A percentile compares a stretch with the other conserved stretches of the same genome.
These are phyloP conservation scores for Pythium pyrilobum DNA, from an alignment of 352 stramenopile genomes.

Conservation along the genomic window DNA sequence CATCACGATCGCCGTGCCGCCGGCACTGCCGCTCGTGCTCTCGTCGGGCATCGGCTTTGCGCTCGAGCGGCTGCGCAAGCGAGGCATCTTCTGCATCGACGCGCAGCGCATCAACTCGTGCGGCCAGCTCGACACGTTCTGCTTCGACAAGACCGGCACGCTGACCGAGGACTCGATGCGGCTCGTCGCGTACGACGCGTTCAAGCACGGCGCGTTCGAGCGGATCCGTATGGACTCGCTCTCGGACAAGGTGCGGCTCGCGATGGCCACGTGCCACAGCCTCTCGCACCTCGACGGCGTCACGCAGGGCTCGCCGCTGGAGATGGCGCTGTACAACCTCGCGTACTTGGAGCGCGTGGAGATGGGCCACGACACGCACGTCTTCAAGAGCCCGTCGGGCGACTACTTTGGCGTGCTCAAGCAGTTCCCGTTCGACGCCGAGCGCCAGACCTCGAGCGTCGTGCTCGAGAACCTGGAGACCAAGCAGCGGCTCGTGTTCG, in stretches of 20 bases:
- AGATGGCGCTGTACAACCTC: too few relatives aligned
- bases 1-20: conserved; percentile 45
- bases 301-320: conserved; percentile 63
- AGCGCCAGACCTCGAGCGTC: conserved; percentile 61
- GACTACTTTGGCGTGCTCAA: conserved; percentile 67
- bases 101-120: conserved; percentile 61
- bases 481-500: conserved; percentile 53
- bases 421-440: conserved; percentile 67
- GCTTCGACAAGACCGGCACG: conserved; percentile 83
- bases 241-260: conserved; percentile 50
- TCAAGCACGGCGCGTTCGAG: conserved; percentile 54
- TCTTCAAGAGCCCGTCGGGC: conserved; percentile 58
- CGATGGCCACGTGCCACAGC: conserved; percentile 62
- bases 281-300: conserved; percentile 44
- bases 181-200: conserved; percentile 65
- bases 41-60: conserved; percentile 41
- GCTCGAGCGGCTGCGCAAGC: conserved; percentile 25
- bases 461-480: conserved; percentile 67
- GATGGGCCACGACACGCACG: conserved; percentile 37
- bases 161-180: conserved; percentile 67
- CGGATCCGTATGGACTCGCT: conserved; percentile 74
- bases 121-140: conserved; percentile 69
- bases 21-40: conserved; percentile 42
- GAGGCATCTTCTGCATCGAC: conserved; percentile 35
- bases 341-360: too few relatives aligned